phyloP scores from a whole-genome alignment of 768 basidiomycete genomes.

The Boletus subcaerulescens region DNA sequence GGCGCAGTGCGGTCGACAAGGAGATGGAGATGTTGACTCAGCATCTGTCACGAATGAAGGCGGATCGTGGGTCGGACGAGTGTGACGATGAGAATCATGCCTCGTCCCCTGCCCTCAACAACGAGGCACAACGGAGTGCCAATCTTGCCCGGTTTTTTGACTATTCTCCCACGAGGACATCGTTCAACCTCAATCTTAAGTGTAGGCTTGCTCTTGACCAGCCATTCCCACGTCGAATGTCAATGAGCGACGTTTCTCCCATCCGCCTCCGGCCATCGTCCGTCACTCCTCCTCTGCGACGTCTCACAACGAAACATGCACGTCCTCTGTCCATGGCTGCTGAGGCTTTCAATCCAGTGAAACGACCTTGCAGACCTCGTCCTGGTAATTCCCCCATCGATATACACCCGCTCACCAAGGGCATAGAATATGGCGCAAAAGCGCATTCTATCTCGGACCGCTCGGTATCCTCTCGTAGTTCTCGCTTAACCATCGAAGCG shows the following conservation, averaged over 20 bases:
- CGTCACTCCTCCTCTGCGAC: conserved; percentile 25
- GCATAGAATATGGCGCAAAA: conserved; percentile 16
- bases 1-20: conserved; percentile 35
- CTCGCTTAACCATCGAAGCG: conserved; percentile 22
- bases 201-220: conserved; percentile 28
- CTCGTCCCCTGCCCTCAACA: conserved; percentile 14
- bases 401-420: conserved; percentile 14
- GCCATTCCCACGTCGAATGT: conserved; percentile 33
- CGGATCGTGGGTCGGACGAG: conserved; percentile 21
- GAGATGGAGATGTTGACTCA: conserved; percentile 37
- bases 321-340: conserved; percentile 26
- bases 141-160: conserved; percentile 42
- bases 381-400: conserved; percentile 17
- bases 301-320: conserved; percentile 24
- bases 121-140: conserved; percentile 29
- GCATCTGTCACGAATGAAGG: conserved; percentile 33
- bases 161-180: conserved; percentile 32
- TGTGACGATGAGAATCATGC: conserved; percentile 17
- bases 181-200: conserved; percentile 33
- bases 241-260: conserved; percentile 34
- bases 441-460: conserved; percentile 16
- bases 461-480: conserved; percentile 17
- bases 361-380: conserved; percentile 27
- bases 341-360: conserved; percentile 29
- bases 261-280: conserved; percentile 34